Percentiles rank a stretch among this genome's conserved stretches.
Evolutionary conservation across 1,284 basidiomycete genomes (phyloP).

Genomic region (Lentinula novae-zelandiae): DNA sequence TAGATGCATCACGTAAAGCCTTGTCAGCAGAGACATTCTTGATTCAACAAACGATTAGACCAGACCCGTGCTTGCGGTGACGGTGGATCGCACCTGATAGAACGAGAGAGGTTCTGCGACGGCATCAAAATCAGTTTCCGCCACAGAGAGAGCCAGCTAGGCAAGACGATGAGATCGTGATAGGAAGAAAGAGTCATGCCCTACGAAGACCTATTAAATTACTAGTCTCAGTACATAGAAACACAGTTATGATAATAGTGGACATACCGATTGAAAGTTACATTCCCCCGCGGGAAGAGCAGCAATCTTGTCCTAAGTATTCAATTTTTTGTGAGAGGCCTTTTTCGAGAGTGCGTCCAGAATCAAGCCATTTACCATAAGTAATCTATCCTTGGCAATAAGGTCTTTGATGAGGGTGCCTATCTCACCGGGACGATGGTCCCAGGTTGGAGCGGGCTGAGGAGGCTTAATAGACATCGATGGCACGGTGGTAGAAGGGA

Average conservation of each 20-base stretch:
- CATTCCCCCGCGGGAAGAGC: slow-evolving; percentile 55
- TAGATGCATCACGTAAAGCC: slow-evolving; percentile 71
- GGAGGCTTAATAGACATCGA: slow-evolving; percentile 49
- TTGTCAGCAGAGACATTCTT: slow-evolving; percentile 67
- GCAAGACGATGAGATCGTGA: slow-evolving; percentile 19
- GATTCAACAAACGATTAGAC: not conserved
- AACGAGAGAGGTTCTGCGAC: slow-evolving; percentile 62
- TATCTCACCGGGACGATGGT: slow-evolving; percentile 63
- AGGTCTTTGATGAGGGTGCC: slow-evolving; percentile 52
- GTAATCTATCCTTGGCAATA: slow-evolving; percentile 51
- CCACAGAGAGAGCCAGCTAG: slow-evolving; percentile 54
- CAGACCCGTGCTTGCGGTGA: not conserved
- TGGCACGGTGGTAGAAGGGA: slow-evolving; percentile 1
- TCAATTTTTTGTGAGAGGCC: not conserved
- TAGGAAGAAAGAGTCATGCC: slow-evolving; percentile 21
- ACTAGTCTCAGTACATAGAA: not conserved
- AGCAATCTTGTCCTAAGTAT: slow-evolving; percentile 53
- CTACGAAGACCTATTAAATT: slow-evolving; percentile 58
- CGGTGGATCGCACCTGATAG: slow-evolving; percentile 45
- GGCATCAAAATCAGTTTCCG: slow-evolving; percentile 52
- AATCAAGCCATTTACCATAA: slow-evolving; percentile 18
- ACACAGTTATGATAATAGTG: not conserved
- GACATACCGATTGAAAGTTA: slow-evolving; percentile 53
- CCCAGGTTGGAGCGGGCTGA: slow-evolving; percentile 66
- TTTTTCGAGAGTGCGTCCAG: slow-evolving; percentile 12